These are phyloP conservation scores for Setaria italica DNA, from an alignment of 202 grass and related monocot species.

Conservation along the genomic window DNA sequence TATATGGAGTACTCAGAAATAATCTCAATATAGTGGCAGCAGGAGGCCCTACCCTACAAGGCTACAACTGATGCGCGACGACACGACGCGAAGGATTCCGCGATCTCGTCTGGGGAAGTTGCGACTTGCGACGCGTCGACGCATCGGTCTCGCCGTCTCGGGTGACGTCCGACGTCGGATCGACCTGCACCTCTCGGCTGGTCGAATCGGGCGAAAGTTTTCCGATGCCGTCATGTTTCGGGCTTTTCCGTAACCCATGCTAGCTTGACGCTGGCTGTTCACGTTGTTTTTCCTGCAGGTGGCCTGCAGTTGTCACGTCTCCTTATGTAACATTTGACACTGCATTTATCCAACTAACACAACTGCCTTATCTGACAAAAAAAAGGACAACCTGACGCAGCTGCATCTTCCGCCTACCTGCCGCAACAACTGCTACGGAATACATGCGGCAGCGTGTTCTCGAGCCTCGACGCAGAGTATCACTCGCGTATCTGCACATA, in stretches of 20 bases:
- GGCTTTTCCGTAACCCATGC: not conserved
- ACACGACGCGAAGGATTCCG: not conserved
- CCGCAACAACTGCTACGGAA: not conserved
- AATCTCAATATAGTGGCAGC: too few relatives aligned
- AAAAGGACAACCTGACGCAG: not conserved
- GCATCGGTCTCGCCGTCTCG: slow-evolving; percentile 29
- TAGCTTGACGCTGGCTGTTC: slow-evolving; percentile 14
- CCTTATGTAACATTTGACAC: not conserved
- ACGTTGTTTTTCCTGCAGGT: not conserved
- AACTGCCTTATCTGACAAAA: not conserved
- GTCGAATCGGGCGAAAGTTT: not conserved
- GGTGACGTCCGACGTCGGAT: not conserved
- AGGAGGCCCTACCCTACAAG: not conserved
- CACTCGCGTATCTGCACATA: not conserved
- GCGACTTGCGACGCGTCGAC: not conserved
- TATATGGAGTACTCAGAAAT: not conserved
- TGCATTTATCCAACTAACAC: slow-evolving; percentile 5
- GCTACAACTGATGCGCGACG: not conserved
- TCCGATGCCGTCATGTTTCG: not conserved
- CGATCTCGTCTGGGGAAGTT: not conserved
- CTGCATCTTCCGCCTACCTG: not conserved
- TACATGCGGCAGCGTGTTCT: not conserved
- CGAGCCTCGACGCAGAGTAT: not conserved
- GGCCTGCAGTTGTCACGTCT: not conserved
- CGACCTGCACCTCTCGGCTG: not conserved